phyloP scores from a whole-genome alignment of 75 land plant species.

The Ceratopteris richardii region DNA sequence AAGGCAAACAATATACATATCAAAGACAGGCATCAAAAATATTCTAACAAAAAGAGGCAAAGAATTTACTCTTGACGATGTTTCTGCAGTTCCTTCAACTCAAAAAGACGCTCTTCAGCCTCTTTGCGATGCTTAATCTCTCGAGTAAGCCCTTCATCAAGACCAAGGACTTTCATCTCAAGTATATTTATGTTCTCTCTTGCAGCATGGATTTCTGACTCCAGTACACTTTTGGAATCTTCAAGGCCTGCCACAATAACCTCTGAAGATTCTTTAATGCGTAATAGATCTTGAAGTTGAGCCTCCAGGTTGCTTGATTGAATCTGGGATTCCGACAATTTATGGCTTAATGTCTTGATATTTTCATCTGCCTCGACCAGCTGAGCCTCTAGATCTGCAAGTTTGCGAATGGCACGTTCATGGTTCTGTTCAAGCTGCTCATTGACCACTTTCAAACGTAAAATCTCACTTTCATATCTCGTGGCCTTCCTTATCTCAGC shows the following conservation, averaged over 20 bases:
- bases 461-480: conserved; percentile 18
- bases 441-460: conserved; percentile 15
- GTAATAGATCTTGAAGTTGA: conserved; percentile 38
- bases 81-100: conserved; percentile 47
- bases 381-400: conserved; percentile 23
- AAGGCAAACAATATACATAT: too few relatives aligned
- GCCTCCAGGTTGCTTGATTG: conserved; percentile 29
- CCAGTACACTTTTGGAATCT: conserved; percentile 30
- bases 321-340: conserved; percentile 25
- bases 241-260: conserved; percentile 32
- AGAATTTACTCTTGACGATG: conserved; percentile 25
- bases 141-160: conserved; percentile 53
- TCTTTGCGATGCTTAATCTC: conserved; percentile 35
- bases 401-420: conserved; percentile 13
- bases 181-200: conserved; percentile 29
- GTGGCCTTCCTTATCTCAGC: conserved; percentile 19
- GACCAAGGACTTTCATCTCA: conserved; percentile 41
- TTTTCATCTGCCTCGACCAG: conserved; percentile 30
- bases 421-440: conserved; percentile 31
- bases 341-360: conserved; percentile 19
- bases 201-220: conserved; percentile 25
- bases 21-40: too few relatives aligned
- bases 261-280: conserved; percentile 22
- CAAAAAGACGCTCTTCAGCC: conserved; percentile 35
- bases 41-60: too few relatives aligned